Base-by-base conservation (phyloP, 169 alveolate genomes). In the Theileria annulata region DNA sequence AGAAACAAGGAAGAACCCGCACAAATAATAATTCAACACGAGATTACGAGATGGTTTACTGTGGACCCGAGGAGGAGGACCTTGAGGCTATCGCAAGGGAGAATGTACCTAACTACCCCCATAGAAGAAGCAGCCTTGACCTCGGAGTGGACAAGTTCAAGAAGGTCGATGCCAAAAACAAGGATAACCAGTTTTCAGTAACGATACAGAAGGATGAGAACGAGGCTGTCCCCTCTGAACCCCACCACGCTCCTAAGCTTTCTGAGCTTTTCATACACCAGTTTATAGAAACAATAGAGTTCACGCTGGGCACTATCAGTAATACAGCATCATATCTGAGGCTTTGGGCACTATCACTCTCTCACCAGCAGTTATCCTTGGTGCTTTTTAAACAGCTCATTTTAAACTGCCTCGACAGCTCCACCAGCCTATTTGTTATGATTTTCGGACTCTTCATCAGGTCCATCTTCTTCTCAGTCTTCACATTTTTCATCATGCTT, bases 261-360 rank as follows among this genome's bases (percentile, higher is more conserved):
- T 92, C 96, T 2, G 99, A 96, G 73, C 85, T 95, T 48, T 96
- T 96, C 83, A 96, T 98, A 33, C 99, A 97, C 89, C 98, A 97
- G 87, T 78, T 96, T 63, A 98, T 98, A 76, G 99, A 98, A 88
- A 97, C 99, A 12, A 98, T 98, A 48, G 99, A 98, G 92, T 98
- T 96, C 79, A 95, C 97, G n/a, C 93, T 98, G 77, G 99, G 99
- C 6, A 90, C 98, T 30, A 94, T 98, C 47, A 96, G 99, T 54
- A 98, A 98, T 90, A 98, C 99, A 15, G 99, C 99, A 9, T 97
- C 99, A 17, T 98, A 98, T 87, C 93, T 98, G 78, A 98, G 99
- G 80, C 91, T 96, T 72, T 98, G 99, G 99, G 99, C 99, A 12
- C 88, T 98, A 71, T 96, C 99, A 23, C 93, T 98, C 74, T 99